A percentile compares a stretch with the other conserved stretches of the same genome.
phyloP scores from a whole-genome alignment of 495 filamentous ascomycete genomes.

The Neurospora intermedia region DNA sequence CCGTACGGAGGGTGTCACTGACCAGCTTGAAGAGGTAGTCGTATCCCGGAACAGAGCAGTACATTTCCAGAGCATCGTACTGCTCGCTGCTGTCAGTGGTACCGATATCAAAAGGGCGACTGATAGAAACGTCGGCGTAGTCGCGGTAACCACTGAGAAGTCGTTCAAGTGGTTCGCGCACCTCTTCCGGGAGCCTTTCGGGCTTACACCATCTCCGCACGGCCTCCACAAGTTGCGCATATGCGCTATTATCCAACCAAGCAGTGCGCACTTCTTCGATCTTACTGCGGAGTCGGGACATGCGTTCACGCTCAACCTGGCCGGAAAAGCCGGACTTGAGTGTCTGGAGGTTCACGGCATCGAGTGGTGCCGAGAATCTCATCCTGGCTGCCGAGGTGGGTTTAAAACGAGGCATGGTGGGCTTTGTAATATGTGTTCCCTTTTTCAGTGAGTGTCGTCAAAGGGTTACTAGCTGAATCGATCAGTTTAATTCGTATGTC shows the following conservation, averaged over 20 bases:
- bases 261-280: not conserved
- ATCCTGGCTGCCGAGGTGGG: not conserved
- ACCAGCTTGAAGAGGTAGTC: not conserved
- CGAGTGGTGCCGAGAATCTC: not conserved
- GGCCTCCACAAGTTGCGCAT: not conserved
- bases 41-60: not conserved
- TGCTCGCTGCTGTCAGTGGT: not conserved
- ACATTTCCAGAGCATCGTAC: not conserved
- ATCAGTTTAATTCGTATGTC: not conserved
- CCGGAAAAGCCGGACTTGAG: not conserved
- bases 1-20: not conserved
- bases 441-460: not conserved
- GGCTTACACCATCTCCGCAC: not conserved
- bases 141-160: not conserved
- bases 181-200: not conserved
- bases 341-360: not conserved
- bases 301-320: not conserved
- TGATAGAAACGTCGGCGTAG: not conserved
- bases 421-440: not conserved
- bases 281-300: not conserved
- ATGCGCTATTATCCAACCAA: not conserved
- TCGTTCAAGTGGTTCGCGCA: not conserved
- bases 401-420: not conserved
- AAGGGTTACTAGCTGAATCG: not conserved
- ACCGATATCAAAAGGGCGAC: not conserved